These are phyloP conservation scores for Alternaria sp. DNA, from an alignment of 2,329 filamentous ascomycete genomes.

Conservation along the genomic window DNA sequence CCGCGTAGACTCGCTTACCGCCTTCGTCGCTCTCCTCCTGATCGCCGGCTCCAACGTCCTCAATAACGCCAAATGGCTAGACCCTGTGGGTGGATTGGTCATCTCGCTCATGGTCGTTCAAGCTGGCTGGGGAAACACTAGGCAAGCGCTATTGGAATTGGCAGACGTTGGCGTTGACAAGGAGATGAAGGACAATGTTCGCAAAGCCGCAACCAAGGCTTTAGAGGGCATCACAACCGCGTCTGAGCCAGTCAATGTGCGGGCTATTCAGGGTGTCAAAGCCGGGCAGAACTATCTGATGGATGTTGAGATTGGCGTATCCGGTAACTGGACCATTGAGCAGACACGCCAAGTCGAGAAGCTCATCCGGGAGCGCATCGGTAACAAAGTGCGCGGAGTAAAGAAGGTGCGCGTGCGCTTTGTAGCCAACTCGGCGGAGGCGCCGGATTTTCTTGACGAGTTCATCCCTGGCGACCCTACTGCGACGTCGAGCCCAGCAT, in stretches of 20 bases:
- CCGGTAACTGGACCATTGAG: slow-evolving; percentile 76
- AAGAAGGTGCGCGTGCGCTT: slow-evolving; percentile 86
- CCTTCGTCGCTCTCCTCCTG: slow-evolving; percentile 87
- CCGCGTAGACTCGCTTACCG: slow-evolving; percentile 93
- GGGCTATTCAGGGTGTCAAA: slow-evolving; percentile 87
- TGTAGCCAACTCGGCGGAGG: slow-evolving; percentile 70
- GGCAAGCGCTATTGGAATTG: slow-evolving; percentile 81
- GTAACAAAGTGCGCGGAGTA: slow-evolving; percentile 80
- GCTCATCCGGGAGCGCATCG: slow-evolving; percentile 74
- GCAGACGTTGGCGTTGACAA: slow-evolving; percentile 90
- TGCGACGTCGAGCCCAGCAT: slow-evolving; percentile 42
- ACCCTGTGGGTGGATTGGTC: slow-evolving; percentile 89
- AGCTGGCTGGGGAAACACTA: slow-evolving; percentile 86
- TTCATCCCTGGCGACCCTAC: slow-evolving; percentile 52
- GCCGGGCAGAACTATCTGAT: slow-evolving; percentile 96
- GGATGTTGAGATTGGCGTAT: slow-evolving; percentile 85
- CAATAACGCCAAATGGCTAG: slow-evolving; percentile 86
- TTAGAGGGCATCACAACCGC: slow-evolving; percentile 51
- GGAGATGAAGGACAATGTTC: slow-evolving; percentile 78
- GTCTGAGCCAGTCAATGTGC: slow-evolving; percentile 72
- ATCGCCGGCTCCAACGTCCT: slow-evolving; percentile 91
- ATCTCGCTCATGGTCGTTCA: slow-evolving; percentile 94
- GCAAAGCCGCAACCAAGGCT: slow-evolving; percentile 64
- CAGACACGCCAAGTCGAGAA: slow-evolving; percentile 76
- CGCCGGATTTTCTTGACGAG: slow-evolving; percentile 74